These are phyloP conservation scores for Chlorophyllum brunneum DNA, from an alignment of 768 basidiomycete species.

Conservation along the genomic window DNA sequence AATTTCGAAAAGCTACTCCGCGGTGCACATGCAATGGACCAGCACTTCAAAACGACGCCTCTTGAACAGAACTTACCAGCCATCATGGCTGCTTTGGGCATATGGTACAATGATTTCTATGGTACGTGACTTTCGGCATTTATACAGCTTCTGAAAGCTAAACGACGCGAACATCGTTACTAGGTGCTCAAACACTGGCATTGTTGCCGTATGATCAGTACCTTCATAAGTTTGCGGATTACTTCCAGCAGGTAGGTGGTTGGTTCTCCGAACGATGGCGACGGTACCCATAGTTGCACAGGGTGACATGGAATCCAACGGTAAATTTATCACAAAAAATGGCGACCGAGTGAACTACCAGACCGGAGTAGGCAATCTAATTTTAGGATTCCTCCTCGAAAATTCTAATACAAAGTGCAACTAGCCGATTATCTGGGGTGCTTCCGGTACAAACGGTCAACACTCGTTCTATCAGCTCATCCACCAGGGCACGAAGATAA, in stretches of 20 bases:
- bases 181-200: conserved; percentile 90
- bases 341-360: conserved; percentile 93
- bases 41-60: conserved; percentile 88
- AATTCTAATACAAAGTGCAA: conserved; percentile 1
- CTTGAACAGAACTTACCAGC: conserved; percentile 92
- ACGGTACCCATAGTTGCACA: no score
- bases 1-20: conserved; percentile 87
- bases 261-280: not conserved
- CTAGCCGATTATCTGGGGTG: conserved; percentile 98
- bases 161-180: conserved; percentile 7
- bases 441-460: conserved; percentile 96
- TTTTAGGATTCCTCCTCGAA: not conserved
- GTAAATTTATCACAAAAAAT: conserved; percentile 92
- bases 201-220: conserved; percentile 98
- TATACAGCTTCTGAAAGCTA: not conserved
- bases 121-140: conserved; percentile 30
- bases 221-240: conserved; percentile 98
- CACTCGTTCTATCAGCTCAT: conserved; percentile 99
- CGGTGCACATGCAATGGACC: conserved; percentile 97
- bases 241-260: conserved; percentile 84
- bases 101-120: conserved; percentile 99
- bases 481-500: conserved; percentile 90
- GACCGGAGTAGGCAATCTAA: conserved; percentile 70
- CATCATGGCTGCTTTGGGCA: conserved; percentile 80
- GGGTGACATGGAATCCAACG: conserved; percentile 99